These are phyloP conservation scores for Kregervanrija fluxuum DNA, from an alignment of 805 yeast species.

Conservation along the genomic window DNA sequence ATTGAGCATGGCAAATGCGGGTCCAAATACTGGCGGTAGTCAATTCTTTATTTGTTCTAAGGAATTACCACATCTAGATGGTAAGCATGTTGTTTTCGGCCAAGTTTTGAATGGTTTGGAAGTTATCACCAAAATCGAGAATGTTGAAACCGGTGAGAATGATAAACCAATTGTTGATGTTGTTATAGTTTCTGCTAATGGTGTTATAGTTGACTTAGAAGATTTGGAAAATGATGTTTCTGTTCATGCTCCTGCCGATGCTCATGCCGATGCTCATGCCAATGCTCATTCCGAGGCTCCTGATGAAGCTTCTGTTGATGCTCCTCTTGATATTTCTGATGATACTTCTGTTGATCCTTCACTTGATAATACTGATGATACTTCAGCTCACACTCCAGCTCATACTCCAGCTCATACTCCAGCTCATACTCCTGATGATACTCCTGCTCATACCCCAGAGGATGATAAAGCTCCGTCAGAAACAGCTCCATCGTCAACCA, in stretches of 20 bases:
- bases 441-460: not conserved
- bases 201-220: not conserved
- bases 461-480: not conserved
- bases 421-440: not conserved
- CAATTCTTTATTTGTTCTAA: conserved; percentile 63
- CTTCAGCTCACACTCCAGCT: not conserved
- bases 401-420: not conserved
- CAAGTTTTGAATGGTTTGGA: conserved; percentile 65
- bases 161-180: conserved; percentile 41
- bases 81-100: conserved; percentile 70
- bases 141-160: conserved; percentile 35
- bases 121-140: conserved; percentile 53
- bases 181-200: conserved; percentile 23
- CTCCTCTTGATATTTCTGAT: not conserved
- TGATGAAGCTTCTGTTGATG: not conserved
- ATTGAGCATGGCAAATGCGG: conserved; percentile 45
- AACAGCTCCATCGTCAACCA: no score
- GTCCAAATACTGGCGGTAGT: conserved; percentile 53
- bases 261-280: not conserved
- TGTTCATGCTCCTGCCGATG: conserved; percentile 2
- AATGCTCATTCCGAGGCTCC: not conserved
- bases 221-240: not conserved
- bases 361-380: not conserved
- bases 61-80: conserved; percentile 46
- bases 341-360: conserved; percentile 2